A percentile compares a stretch with the other conserved stretches of the same genome.
Evolutionary conservation across 208 protist species (phyloP).

Genomic region (Trichomonas vaginalis): DNA sequence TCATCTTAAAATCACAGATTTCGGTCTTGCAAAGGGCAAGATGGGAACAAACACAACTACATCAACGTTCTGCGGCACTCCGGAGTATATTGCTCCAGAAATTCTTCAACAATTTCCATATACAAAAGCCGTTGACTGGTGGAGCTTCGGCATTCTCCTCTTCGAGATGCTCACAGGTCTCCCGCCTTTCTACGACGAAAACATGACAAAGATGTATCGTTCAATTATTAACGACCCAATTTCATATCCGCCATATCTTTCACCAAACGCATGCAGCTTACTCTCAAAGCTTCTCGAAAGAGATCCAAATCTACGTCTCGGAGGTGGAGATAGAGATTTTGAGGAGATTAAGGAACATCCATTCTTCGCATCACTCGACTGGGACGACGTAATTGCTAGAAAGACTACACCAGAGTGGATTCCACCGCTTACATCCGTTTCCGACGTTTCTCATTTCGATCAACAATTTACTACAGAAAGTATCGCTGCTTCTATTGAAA

Average conservation of each 20-base stretch:
- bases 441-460: slow-evolving; percentile 26
- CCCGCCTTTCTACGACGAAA: slow-evolving; percentile 3
- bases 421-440: neutral
- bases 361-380: slow-evolving; percentile 28
- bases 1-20: slow-evolving; percentile 69
- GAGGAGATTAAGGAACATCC: slow-evolving; percentile 24
- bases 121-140: slow-evolving; percentile 53
- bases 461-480: slow-evolving; percentile 9
- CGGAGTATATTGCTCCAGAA: slow-evolving; percentile 36
- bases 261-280: slow-evolving; percentile 30
- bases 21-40: slow-evolving; percentile 46
- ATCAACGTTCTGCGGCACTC: slow-evolving; percentile 33
- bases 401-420: slow-evolving; percentile 24
- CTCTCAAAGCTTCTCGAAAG: slow-evolving; percentile 19
- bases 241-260: slow-evolving; percentile 35
- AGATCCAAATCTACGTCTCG: slow-evolving; percentile 3
- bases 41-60: neutral
- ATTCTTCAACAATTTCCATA: slow-evolving; percentile 34
- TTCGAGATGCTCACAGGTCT: slow-evolving; percentile 53
- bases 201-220: slow-evolving; percentile 40
- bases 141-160: slow-evolving; percentile 48
- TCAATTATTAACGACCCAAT: slow-evolving; percentile 41
- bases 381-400: neutral
- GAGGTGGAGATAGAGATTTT: neutral
- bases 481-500: no score